Evolutionary conservation across 2,329 filamentous ascomycete species (phyloP).

Genomic region (Aureobasidium lini): DNA sequence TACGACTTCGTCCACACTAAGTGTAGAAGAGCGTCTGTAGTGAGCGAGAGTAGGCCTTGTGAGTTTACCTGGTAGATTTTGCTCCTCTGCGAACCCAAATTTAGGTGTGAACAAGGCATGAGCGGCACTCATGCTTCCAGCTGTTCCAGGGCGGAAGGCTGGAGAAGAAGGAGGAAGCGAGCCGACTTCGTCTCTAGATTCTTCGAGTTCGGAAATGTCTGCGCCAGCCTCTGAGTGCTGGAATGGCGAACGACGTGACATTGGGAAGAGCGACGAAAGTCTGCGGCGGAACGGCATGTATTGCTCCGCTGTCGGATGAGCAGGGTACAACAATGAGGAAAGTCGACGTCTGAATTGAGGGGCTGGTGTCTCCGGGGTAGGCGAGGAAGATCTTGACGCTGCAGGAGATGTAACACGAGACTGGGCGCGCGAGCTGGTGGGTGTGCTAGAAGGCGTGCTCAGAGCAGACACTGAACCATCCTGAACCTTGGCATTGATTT

Average conservation of each 20-base stretch:
- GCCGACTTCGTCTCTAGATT: not conserved
- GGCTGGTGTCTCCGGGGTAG: conserved; percentile 22
- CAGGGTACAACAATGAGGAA: not conserved
- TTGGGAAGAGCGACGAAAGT: not conserved
- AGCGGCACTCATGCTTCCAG: not conserved
- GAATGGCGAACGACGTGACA: not conserved
- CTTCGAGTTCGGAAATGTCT: not conserved
- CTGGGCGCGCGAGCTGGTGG: conserved; percentile 32
- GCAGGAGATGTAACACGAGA: conserved; percentile 33
- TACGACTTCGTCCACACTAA: conserved; percentile 51
- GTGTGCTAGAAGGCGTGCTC: conserved; percentile 24
- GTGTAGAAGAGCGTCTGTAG: conserved; percentile 15
- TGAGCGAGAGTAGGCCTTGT: not conserved
- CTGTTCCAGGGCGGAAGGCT: not conserved
- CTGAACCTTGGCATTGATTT: conserved; percentile 43
- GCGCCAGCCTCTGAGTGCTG: not conserved
- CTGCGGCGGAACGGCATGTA: not conserved
- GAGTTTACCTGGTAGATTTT: not conserved
- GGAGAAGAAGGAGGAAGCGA: not conserved
- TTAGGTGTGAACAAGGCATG: not conserved
- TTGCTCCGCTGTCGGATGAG: not conserved
- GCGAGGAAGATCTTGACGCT: conserved; percentile 19
- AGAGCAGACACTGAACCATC: conserved; percentile 24
- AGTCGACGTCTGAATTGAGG: not conserved
- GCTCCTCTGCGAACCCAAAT: not conserved